Percentiles rank a stretch among this genome's conserved stretches.
Evolutionary conservation across 148 eudicot genomes (phyloP).

Genomic region (Tetragonia tetragonoides): DNA sequence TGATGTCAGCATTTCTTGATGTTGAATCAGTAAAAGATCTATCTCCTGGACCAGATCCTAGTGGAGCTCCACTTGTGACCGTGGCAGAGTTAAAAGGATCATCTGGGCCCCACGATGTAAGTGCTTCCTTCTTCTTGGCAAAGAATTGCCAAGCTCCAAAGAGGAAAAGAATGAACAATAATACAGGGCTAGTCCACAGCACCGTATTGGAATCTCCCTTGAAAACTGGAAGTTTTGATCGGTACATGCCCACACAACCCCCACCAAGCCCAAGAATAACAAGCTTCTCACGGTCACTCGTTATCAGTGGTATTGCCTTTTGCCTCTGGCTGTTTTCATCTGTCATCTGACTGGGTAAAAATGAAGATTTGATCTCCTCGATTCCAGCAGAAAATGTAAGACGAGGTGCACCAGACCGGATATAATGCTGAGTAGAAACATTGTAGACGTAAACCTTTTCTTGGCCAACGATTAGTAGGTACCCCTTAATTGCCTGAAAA

Average conservation of each 20-base stretch:
- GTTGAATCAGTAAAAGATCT: constrained; percentile 55
- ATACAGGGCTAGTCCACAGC: constrained; percentile 76
- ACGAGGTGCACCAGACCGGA: constrained; percentile 64
- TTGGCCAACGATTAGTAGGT: constrained; percentile 52
- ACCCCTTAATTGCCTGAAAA: constrained; percentile 80
- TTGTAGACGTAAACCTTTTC: constrained; percentile 78
- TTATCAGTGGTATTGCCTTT: constrained; percentile 52
- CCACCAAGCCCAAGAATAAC: constrained; percentile 75
- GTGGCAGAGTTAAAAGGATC: constrained; percentile 61
- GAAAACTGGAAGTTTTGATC: constrained; percentile 65
- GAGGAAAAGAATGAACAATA: constrained; percentile 79
- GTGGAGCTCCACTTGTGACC: constrained; percentile 45
- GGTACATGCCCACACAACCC: constrained; percentile 80
- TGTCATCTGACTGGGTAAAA: constrained; percentile 36
- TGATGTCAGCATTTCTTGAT: constrained; percentile 54
- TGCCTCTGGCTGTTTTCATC: constrained; percentile 28
- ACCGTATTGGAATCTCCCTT: constrained; percentile 60
- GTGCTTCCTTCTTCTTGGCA: constrained; percentile 86
- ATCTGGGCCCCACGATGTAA: constrained; percentile 92
- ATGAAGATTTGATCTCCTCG: constrained; percentile 68
- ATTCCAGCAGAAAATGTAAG: constrained; percentile 63
- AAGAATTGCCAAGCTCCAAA: constrained; percentile 96
- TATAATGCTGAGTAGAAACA: constrained; percentile 73
- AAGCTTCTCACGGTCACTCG: constrained; percentile 76
- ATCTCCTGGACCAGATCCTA: constrained; percentile 52